Base-by-base conservation (phyloP, 805 yeast genomes). In the Nematodospora valgi region DNA sequence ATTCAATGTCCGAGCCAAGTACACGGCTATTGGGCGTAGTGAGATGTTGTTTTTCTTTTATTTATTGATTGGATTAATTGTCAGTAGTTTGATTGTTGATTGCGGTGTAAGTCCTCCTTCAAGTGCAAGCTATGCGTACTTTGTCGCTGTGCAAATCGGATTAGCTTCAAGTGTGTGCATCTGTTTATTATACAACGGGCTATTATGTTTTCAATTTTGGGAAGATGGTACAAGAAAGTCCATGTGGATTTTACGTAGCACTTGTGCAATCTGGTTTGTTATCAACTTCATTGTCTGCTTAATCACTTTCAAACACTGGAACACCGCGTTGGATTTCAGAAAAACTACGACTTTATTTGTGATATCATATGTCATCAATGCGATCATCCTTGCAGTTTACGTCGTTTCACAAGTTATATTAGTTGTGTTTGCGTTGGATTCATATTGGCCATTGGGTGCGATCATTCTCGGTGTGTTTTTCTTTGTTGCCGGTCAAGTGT, bases 21-120 rank as follows among this genome's bases (percentile, higher is more conserved):
- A 86, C 55, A 93, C 98, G 0, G 97, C 98, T 9, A 89, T 93
- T 39, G 98, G 97, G 4, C 72, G 98, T 41, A 70, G 78, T 9
- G 98, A 93, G 54, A 83, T 88, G 80, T 59, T 86, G 35, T 76
- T 74, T 46, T 82, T 85, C 52, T 82, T 80, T 58, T 78, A 82
- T 58, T 50, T 76, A 27, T 70, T 72, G 42, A 64, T 82, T 21
- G 66, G 75, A 1, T 69, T 84, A 44, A 71, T 78, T 5, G 70
- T 84, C 11, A 62, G 81, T 41, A 72, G 89, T 2, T 65, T 91
- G 31, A 73, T 91, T 15, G 94, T 87, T 4, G 96, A 91, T 52
- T 80, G 94, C 45, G 98, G 98, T 13, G 96, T 91, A 1, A 73
- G 85, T 9, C 96, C 98, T 1, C 93, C 95, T 1, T 83, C 89